phyloP scores from a whole-genome alignment of 441 rosid genomes.

The Pelargonium fulgidum region DNA sequence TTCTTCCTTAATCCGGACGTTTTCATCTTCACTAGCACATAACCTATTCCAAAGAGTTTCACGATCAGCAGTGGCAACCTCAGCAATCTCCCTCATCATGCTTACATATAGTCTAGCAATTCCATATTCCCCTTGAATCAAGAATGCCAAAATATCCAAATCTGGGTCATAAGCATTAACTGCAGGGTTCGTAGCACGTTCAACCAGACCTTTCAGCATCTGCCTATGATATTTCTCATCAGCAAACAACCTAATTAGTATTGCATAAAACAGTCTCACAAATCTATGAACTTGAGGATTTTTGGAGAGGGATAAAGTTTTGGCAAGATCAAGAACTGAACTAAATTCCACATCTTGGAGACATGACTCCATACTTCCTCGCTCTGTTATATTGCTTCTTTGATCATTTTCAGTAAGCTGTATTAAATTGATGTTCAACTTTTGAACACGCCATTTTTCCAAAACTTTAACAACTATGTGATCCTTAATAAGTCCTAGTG shows the following conservation, averaged over 20 bases:
- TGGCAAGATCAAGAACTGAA: constrained; percentile 4
- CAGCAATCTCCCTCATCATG: constrained; percentile 10
- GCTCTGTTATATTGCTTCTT: not conserved
- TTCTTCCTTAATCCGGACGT: constrained; percentile 6
- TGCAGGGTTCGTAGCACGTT: constrained; percentile 3
- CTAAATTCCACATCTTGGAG: not conserved
- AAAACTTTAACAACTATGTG: constrained; percentile 2
- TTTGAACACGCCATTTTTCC: not conserved
- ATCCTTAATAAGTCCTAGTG: constrained; percentile 1
- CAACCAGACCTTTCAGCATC: constrained; percentile 10
- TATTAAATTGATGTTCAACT: not conserved
- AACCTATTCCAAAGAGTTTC: not conserved
- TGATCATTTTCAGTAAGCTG: constrained; percentile 4
- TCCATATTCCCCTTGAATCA: constrained; percentile 5
- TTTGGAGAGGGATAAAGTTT: not conserved
- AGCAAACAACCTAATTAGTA: constrained; percentile 3
- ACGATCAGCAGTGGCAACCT: not conserved
- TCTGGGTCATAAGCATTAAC: not conserved
- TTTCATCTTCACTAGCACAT: constrained; percentile 11
- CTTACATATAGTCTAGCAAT: constrained; percentile 6
- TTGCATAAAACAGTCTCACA: not conserved
- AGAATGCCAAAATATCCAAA: constrained; percentile 8
- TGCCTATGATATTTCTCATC: constrained; percentile 7
- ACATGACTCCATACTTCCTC: constrained; percentile 5
- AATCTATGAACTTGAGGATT: not conserved